These are phyloP conservation scores for Cymodocea nodosa DNA, from an alignment of 116 monocot genomes.

Conservation along the genomic window DNA sequence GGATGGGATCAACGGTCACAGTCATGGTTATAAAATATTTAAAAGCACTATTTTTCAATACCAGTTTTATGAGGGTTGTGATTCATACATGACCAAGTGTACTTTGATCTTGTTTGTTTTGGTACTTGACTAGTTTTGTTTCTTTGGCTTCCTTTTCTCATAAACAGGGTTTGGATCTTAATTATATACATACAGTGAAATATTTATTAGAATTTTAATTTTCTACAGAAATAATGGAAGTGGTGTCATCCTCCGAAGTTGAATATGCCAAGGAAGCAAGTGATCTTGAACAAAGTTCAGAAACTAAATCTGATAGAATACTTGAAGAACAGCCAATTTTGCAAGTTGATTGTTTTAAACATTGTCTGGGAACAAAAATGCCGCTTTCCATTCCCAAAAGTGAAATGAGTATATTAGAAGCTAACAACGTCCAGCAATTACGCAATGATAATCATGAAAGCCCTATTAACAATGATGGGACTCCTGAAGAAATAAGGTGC, in stretches of 20 bases:
- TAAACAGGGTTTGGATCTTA: too few species aligned
- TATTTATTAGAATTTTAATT: too few species aligned
- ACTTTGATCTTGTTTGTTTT: too few species aligned
- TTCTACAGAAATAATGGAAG: constrained; percentile 20
- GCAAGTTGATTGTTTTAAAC: constrained; percentile 14
- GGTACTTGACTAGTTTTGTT: too few species aligned
- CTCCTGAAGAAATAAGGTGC: neutral
- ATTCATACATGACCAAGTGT: too few species aligned
- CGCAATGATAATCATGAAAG: neutral
- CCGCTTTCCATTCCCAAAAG: neutral
- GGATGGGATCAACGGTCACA: too few species aligned
- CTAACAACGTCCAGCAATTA: constrained; percentile 13
- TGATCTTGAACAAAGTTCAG: constrained; percentile 13
- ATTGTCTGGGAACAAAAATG: neutral
- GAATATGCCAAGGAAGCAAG: constrained; percentile 23
- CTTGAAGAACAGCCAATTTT: constrained; percentile 20
- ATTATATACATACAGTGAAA: too few species aligned
- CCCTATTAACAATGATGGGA: neutral
- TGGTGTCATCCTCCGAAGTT: constrained; percentile 27
- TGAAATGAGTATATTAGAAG: constrained; percentile 12
- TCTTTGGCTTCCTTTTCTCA: too few species aligned
- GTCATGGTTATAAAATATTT: too few species aligned
- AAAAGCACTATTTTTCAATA: too few species aligned
- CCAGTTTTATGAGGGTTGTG: too few species aligned
- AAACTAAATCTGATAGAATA: constrained; percentile 20